A percentile compares a stretch with the other conserved stretches of the same genome.
These are phyloP conservation scores for Collybiopsis luxurians DNA, from an alignment of 768 basidiomycete species.

Conservation along the genomic window DNA sequence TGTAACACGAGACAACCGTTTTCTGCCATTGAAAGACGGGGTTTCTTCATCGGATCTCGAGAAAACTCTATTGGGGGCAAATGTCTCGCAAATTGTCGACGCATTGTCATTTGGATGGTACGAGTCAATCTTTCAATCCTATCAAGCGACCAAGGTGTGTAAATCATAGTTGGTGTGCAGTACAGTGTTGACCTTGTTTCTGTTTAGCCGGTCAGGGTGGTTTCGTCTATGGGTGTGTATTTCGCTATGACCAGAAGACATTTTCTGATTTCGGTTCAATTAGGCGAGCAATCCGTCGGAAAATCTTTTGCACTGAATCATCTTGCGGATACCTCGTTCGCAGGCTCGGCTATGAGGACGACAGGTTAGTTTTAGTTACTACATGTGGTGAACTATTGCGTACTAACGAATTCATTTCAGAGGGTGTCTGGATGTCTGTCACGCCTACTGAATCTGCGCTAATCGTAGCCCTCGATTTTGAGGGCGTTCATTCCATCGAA, in stretches of 20 bases:
- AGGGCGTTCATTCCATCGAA: conserved; percentile 67
- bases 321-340: conserved; percentile 61
- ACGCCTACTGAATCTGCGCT: conserved; percentile 54
- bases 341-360: conserved; percentile 64
- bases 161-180: background rate
- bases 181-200: background rate
- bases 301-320: conserved; percentile 61
- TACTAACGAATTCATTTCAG: conserved; percentile 16
- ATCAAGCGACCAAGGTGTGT: conserved; percentile 53
- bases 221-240: conserved; percentile 57
- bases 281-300: conserved; percentile 63
- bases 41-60: conserved; percentile 49
- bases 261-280: background rate
- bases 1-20: conserved; percentile 55
- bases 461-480: conserved; percentile 62
- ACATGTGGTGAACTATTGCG: background rate
- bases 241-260: background rate
- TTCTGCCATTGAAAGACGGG: conserved; percentile 49
- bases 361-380: conserved; percentile 33
- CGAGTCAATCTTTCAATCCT: conserved; percentile 60
- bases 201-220: conserved; percentile 56
- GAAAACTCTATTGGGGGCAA: conserved; percentile 53
- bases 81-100: conserved; percentile 56
- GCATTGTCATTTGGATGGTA: conserved; percentile 61
- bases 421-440: conserved; percentile 68